A percentile compares a stretch with the other conserved stretches of the same genome.
phyloP scores from a whole-genome alignment of 2,329 filamentous ascomycete species.

The Monosporascus ibericus region DNA sequence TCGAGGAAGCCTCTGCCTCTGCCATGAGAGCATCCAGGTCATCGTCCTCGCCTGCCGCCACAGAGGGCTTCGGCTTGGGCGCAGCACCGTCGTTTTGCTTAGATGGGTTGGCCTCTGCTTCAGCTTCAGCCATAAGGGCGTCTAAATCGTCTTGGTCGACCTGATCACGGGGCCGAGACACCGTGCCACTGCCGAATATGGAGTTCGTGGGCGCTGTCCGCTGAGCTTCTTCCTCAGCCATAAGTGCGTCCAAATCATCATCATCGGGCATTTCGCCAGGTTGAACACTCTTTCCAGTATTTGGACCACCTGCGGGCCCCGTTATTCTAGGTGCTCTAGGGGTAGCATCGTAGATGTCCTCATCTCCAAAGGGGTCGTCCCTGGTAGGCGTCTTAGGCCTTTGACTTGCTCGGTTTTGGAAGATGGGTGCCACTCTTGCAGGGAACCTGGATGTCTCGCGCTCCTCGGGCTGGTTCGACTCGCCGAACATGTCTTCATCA shows the following conservation, averaged over 20 bases:
- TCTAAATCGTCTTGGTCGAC: slow-evolving; percentile 31
- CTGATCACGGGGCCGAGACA: slow-evolving; percentile 7
- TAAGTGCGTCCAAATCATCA: slow-evolving; percentile 44
- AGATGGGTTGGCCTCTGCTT: slow-evolving; percentile 9
- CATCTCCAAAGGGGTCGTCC: slow-evolving; percentile 34
- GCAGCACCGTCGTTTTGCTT: slow-evolving; percentile 1
- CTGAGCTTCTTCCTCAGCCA: slow-evolving; percentile 40
- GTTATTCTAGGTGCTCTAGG: slow-evolving; percentile 27
- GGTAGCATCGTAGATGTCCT: slow-evolving; percentile 51
- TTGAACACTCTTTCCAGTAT: slow-evolving; percentile 3
- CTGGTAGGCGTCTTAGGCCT: slow-evolving; percentile 26
- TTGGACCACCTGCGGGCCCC: slow-evolving; percentile 11
- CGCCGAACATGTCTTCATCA: slow-evolving; percentile 24
- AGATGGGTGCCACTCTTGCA: slow-evolving; percentile 31
- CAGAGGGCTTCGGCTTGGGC: slow-evolving; percentile 1
- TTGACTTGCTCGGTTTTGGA: slow-evolving; percentile 24
- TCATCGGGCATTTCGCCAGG: slow-evolving; percentile 23
- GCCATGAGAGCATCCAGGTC: not conserved
- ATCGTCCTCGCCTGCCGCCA: slow-evolving; percentile 6
- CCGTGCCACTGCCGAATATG: slow-evolving; percentile 12
- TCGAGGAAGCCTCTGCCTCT: slow-evolving; percentile 10
- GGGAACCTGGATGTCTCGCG: slow-evolving; percentile 24
- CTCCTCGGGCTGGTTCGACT: slow-evolving; percentile 17
- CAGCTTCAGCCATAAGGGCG: slow-evolving; percentile 28
- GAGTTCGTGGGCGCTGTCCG: slow-evolving; percentile 10